Percentiles rank a stretch among this genome's conserved stretches.
Evolutionary conservation across 331 rosid genomes (phyloP).

Genomic region (Quercus lobata): DNA sequence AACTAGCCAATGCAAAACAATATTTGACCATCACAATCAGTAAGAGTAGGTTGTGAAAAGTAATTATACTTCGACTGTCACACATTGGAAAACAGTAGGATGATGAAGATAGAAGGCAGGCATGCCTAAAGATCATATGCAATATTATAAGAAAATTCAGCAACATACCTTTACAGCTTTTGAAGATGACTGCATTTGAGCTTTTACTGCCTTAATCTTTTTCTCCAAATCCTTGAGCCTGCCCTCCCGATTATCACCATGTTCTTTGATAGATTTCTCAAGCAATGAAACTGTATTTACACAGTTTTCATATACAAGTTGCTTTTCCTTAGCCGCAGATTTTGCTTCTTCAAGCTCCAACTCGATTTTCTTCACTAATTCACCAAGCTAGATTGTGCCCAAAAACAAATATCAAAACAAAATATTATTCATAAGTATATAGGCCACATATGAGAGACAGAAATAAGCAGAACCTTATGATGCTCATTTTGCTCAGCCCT

Average conservation of each 20-base stretch:
- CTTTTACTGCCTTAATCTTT: conserved; percentile 68
- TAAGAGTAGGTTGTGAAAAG: not conserved
- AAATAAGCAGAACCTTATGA: conserved; percentile 66
- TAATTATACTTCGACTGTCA: not conserved
- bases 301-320: conserved; percentile 54
- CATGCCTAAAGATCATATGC: not conserved
- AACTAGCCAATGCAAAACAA: not conserved
- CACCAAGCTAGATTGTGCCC: conserved; percentile 63
- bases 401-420: conserved; percentile 9
- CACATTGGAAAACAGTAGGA: not conserved
- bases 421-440: not conserved
- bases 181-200: conserved; percentile 76
- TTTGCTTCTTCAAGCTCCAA: conserved; percentile 85
- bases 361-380: conserved; percentile 82
- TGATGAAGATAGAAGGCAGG: not conserved
- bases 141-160: not conserved
- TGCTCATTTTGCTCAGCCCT: conserved; percentile 97
- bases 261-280: conserved; percentile 88
- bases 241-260: conserved; percentile 66
- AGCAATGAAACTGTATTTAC: conserved; percentile 61
- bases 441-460: conserved; percentile 3
- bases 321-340: conserved; percentile 56
- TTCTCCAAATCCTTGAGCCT: conserved; percentile 82
- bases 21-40: not conserved
- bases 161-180: conserved; percentile 76